Percentiles rank a stretch among this genome's conserved stretches.
phyloP scores from a whole-genome alignment of 768 basidiomycete genomes.

The Hortiboletus flavorubellus region DNA sequence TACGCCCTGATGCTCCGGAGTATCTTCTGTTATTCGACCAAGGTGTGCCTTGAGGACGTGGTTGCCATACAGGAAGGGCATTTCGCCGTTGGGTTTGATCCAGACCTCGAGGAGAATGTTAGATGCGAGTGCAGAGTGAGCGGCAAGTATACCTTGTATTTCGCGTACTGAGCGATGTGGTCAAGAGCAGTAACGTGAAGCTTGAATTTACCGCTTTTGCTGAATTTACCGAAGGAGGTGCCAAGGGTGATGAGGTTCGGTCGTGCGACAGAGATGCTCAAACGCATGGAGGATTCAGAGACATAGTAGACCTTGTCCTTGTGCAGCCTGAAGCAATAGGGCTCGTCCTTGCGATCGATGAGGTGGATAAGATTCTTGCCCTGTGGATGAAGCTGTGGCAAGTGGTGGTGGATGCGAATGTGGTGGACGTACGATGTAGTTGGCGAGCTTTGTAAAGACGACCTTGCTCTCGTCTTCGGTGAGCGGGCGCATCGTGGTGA shows the following conservation, averaged over 20 bases:
- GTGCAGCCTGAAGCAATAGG: constrained; percentile 93
- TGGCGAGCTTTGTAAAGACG: constrained; percentile 94
- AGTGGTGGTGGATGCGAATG: fast-evolving
- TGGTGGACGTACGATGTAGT: constrained; percentile 75
- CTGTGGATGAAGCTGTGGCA: constrained; percentile 36
- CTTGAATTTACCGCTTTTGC: constrained; percentile 96
- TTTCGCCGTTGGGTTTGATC: constrained; percentile 99
- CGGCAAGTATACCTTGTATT: constrained; percentile 75
- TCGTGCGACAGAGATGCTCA: constrained; percentile 88
- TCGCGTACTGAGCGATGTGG: constrained; percentile 92
- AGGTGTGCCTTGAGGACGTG: constrained; percentile 98
- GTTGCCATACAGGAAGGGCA: constrained; percentile 99
- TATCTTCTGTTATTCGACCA: constrained; percentile 98
- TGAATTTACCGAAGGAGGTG: constrained; percentile 97
- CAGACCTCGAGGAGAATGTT: constrained; percentile 60
- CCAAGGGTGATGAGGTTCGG: constrained; percentile 91
- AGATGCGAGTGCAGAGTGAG: not conserved
- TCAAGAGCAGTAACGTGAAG: constrained; percentile 93
- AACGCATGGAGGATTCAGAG: constrained; percentile 90
- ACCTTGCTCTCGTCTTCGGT: constrained; percentile 97
- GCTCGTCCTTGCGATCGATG: constrained; percentile 91
- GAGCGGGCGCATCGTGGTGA: constrained; percentile 76
- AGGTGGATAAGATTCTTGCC: constrained; percentile 96
- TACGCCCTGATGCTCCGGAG: constrained; percentile 98
- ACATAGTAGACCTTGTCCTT: constrained; percentile 96